A percentile compares a stretch with the other conserved stretches of the same genome.
Conservation (phyloP, 306 rosid genomes). For the Quillaja saponaria region DNA sequence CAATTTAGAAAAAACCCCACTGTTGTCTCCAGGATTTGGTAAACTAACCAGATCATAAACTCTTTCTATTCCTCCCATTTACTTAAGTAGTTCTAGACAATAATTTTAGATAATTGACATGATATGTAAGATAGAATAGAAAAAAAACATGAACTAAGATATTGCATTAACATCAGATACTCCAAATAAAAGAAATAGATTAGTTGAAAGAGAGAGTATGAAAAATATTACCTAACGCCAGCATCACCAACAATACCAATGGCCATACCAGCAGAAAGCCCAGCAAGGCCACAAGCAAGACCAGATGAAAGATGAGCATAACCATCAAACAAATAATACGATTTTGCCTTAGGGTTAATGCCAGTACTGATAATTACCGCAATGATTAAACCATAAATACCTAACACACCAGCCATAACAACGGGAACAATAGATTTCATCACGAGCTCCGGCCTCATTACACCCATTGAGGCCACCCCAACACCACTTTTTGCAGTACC, state of each 20-base stretch:
- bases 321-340: constrained; percentile 70
- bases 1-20: too few relatives aligned
- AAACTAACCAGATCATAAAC: background rate
- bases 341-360: constrained; percentile 72
- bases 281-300: constrained; percentile 72
- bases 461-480: constrained; percentile 83
- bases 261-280: constrained; percentile 78
- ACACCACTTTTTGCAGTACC: constrained; percentile 76
- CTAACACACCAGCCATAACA: constrained; percentile 80
- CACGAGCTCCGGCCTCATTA: constrained; percentile 72
- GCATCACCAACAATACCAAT: constrained; percentile 75
- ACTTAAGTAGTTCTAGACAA: background rate
- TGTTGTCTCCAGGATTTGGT: background rate
- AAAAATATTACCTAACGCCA: constrained; percentile 55
- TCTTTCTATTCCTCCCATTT: background rate
- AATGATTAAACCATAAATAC: constrained; percentile 73
- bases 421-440: constrained; percentile 78
- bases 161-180: too few relatives aligned
- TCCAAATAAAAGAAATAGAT: too few relatives aligned
- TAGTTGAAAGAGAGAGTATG: background rate
- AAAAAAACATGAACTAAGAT: too few relatives aligned
- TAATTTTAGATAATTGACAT: too few relatives aligned
- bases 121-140: too few relatives aligned
- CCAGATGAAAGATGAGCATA: constrained; percentile 77
- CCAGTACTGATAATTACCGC: constrained; percentile 77